Evolutionary conservation across 176 grass and related monocot genomes (phyloP).

Genomic region (Carex parvula): DNA sequence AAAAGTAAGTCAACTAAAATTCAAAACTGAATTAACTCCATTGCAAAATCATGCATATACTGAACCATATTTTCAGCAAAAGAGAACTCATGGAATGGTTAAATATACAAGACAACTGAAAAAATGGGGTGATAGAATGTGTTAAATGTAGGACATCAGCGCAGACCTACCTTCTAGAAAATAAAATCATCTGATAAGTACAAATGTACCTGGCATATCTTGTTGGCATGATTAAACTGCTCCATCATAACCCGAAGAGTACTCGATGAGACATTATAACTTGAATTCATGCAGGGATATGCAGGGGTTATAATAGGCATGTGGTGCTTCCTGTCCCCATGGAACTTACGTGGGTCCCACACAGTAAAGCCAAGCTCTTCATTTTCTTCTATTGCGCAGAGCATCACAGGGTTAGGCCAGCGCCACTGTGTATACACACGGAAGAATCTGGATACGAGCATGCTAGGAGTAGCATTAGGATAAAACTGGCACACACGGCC

Average conservation of each 20-base stretch:
- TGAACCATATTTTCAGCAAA: conserved; percentile 17
- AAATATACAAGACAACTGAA: neutral
- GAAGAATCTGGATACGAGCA: conserved; percentile 90
- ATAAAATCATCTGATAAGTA: neutral
- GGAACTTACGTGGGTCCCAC: conserved; percentile 95
- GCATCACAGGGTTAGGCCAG: conserved; percentile 96
- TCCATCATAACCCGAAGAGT: conserved; percentile 91
- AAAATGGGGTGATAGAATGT: neutral
- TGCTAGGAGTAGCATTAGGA: conserved; percentile 90
- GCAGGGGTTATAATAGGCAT: conserved; percentile 99
- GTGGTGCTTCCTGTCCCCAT: conserved; percentile 67
- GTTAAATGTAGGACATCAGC: neutral
- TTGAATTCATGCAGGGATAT: conserved; percentile 98
- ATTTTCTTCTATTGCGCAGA: conserved; percentile 84
- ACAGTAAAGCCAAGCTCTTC: conserved; percentile 83
- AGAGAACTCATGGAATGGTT: neutral
- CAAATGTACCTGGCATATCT: conserved; percentile 65
- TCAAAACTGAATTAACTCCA: neutral
- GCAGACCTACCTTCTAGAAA: neutral
- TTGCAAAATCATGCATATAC: conserved; percentile 23
- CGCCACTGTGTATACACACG: conserved; percentile 87
- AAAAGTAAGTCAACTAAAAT: neutral
- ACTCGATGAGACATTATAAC: conserved; percentile 95
- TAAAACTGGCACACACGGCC: conserved; percentile 90
- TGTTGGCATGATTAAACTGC: conserved; percentile 79